phyloP scores from a whole-genome alignment of 305 asterid species.

The Ajuga reptans region DNA sequence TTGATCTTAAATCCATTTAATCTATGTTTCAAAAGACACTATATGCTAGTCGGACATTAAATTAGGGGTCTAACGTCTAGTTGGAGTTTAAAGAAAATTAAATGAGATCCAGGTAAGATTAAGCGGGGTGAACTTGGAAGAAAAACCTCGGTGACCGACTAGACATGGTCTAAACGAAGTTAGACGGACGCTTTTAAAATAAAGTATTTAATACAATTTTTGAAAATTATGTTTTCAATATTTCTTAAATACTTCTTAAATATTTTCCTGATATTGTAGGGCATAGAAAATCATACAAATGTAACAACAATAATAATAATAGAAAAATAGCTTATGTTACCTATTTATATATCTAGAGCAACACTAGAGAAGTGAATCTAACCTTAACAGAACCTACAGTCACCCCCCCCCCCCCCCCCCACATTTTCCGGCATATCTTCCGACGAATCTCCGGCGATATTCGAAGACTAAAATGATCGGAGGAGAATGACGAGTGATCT shows the following conservation, averaged over 20 bases:
- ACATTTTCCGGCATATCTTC: conserved; percentile 37
- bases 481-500: conserved; percentile 36
- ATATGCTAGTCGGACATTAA: too few species aligned
- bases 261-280: background rate
- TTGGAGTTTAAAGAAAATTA: too few species aligned
- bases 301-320: background rate
- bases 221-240: too few species aligned
- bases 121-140: too few species aligned
- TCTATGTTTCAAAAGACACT: too few species aligned
- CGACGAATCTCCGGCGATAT: conserved; percentile 41
- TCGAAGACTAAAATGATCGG: conserved; percentile 24
- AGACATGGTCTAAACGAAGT: too few species aligned
- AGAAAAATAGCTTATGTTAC: background rate
- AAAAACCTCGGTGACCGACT: too few species aligned
- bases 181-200: too few species aligned
- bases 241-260: background rate
- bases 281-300: background rate
- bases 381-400: conserved; percentile 23
- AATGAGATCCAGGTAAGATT: too few species aligned
- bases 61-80: too few species aligned
- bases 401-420: conserved; percentile 21
- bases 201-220: too few species aligned
- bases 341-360: conserved; percentile 29
- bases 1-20: background rate
- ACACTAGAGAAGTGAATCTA: conserved; percentile 25